Conservation (phyloP, 2,329 filamentous ascomycete genomes). For the Lachnellula subtilissima region DNA sequence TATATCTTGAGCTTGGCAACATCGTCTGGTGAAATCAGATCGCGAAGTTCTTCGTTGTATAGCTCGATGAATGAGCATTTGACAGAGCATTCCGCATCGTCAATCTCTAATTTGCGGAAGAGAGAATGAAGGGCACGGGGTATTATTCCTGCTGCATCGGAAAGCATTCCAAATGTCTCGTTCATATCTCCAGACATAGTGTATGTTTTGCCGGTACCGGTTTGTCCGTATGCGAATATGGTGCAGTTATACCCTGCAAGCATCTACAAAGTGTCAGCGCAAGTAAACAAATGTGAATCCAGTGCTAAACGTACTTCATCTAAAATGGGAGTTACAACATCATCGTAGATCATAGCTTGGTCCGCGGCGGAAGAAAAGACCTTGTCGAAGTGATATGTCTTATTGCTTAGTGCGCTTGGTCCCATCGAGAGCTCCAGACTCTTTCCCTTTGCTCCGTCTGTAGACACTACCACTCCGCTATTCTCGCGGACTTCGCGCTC, state of each 20-base stretch:
- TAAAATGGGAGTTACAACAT: constrained; percentile 87
- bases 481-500: constrained; percentile 92
- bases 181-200: constrained; percentile 99
- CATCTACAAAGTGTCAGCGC: constrained; percentile 54
- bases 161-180: constrained; percentile 76
- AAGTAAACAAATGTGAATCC: not conserved
- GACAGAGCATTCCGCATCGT: constrained; percentile 78
- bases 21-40: constrained; percentile 80
- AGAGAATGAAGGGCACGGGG: constrained; percentile 83
- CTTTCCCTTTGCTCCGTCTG: constrained; percentile 83
- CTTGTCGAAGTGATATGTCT: constrained; percentile 94
- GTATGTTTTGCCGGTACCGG: constrained; percentile 96
- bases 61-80: constrained; percentile 98
- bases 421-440: constrained; percentile 87
- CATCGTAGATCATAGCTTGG: constrained; percentile 89
- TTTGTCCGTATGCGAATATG: constrained; percentile 97
- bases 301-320: constrained; percentile 65
- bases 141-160: constrained; percentile 91
- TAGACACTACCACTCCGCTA: constrained; percentile 84
- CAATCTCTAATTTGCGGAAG: constrained; percentile 76
- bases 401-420: constrained; percentile 86
- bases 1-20: constrained; percentile 87
- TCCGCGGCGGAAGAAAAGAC: constrained; percentile 95
- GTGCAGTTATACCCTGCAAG: constrained; percentile 94
- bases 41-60: constrained; percentile 95